Evolutionary conservation across 2,329 filamentous ascomycete genomes (phyloP), one percentile per base, ranked within the genome.

Genomic region (Colletotrichum navitas): DNA sequence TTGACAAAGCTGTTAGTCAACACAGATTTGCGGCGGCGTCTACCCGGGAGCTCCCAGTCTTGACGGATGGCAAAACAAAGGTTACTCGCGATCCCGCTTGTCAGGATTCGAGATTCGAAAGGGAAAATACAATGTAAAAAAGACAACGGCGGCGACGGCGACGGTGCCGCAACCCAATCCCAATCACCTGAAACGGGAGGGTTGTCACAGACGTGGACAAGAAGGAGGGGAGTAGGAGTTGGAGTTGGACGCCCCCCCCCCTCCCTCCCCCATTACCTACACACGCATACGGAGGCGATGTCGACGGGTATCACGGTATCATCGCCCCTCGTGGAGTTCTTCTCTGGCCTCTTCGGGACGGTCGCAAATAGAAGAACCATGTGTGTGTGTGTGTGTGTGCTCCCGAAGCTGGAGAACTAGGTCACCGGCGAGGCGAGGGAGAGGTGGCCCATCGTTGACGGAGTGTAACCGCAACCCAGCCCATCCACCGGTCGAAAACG

Each of bases 141-240:
- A 41, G 14, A 41, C 5, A 41, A 41, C 5, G 10, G 1, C 1
- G 45, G 49, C 49, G 18, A 61, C 29, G 56, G 49, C 41, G 58
- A 54, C 32, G 56, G 18, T 59, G 58, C 63, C 45, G 58, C 58
- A 47, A 51, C 43, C 18, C 32, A 39, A 47, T 56, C 61, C 32
- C 54, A 70, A 47, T 66, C 70, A 72, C 70, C 70, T 72, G 70
- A 72, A 72, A 72, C 70, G 66, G 61, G 56, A 72, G 70, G 70
- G 70, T 70, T 70, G 70, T 72, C 70, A 72, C 70, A 72, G 70
- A 66, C 66, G 49, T 63, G 45, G 59, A 68, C 52, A 45, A 68
- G 58, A 52, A 55, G 39, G 55, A 60, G 32, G 51, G 47, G 36
- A 39, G 51, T 39, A 10, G 36, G 16, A 43, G 5, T 7, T 6